Evolutionary conservation across 2,329 filamentous ascomycete genomes (phyloP).

Genomic region (Epichloe gansuensis): DNA sequence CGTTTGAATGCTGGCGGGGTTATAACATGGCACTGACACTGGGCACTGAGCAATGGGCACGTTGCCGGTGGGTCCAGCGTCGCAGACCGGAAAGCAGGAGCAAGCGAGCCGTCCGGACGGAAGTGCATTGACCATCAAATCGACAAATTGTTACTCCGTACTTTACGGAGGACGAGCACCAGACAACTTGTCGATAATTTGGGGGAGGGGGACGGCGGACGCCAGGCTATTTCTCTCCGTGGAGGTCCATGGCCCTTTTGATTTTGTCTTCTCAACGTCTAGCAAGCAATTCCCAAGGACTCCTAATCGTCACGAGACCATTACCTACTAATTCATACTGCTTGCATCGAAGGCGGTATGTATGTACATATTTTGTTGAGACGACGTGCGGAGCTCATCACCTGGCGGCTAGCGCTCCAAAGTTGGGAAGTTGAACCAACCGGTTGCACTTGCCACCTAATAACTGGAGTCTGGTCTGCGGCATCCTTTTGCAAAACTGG

Average conservation of each 20-base stretch:
- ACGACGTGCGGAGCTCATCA: constrained; percentile 2
- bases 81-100: not conserved
- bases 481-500: no score
- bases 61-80: constrained; percentile 6
- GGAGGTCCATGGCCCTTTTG: no score
- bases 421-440: not conserved
- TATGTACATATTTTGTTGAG: constrained; percentile 4
- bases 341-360: not conserved
- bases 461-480: no score
- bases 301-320: no score
- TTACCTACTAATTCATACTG: not conserved
- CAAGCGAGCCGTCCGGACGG: not conserved
- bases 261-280: no score
- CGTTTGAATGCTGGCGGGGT: constrained; percentile 16
- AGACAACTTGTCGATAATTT: not conserved
- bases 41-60: not conserved
- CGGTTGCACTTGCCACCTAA: not conserved
- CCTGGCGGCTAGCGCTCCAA: not conserved
- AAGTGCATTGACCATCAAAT: no score
- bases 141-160: not conserved
- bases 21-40: constrained; percentile 16
- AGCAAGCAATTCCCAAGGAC: no score
- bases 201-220: not conserved
- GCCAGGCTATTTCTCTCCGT: no score
- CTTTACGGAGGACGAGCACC: not conserved